Base-by-base conservation (phyloP, 441 rosid genomes). In the Arabidopsis lyrata region DNA sequence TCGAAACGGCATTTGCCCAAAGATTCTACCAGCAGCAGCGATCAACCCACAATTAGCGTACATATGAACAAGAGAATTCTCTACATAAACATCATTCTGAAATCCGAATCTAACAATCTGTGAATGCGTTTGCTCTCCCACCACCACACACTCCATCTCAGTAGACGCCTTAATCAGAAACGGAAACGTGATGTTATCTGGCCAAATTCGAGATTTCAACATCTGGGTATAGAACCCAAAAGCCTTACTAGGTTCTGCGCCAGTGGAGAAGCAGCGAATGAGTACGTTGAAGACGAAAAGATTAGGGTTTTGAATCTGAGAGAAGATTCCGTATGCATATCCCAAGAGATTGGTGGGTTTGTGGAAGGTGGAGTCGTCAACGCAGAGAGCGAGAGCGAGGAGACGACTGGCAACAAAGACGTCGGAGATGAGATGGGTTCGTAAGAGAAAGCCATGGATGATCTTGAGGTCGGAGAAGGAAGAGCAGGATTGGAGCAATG, bases 101-200 rank as follows among this genome's bases (percentile, higher is more conserved):
- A 86, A 84, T 38, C 94, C 97, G 47, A 74, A 84, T 58, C 73
- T 82, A 41, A 88, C 68, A 18, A 82, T 39, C 8, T 84, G 90
- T 5, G 81, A 80, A 78, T 88, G 97, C 39, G 75, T 83, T 70
- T 91, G 89, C 59, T 77, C 70, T 55, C 94, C 92, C 66, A 77
- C 48, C 8, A 9, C 38, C 54, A 79, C 14, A 16, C 74, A 85
- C 22, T 80, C 78, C 47, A 84, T 45, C 64, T 85, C 84, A 39
- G 82, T 8, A 74, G 83, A 84, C 0, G 94, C 87, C 74, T 84
- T 87, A 31, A 85, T 55, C 45, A 87, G 64, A 81, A 85, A 91
- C 29, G 94, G 91, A 80, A 83, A 87, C 5, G 88, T 88, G 31
- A 91, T 79, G 78, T 88, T 87, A 82, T 87, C 91, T 8, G 91